phyloP scores from a whole-genome alignment of 2,329 filamentous ascomycete genomes.

The Aspergillus fumigatiaffinis region DNA sequence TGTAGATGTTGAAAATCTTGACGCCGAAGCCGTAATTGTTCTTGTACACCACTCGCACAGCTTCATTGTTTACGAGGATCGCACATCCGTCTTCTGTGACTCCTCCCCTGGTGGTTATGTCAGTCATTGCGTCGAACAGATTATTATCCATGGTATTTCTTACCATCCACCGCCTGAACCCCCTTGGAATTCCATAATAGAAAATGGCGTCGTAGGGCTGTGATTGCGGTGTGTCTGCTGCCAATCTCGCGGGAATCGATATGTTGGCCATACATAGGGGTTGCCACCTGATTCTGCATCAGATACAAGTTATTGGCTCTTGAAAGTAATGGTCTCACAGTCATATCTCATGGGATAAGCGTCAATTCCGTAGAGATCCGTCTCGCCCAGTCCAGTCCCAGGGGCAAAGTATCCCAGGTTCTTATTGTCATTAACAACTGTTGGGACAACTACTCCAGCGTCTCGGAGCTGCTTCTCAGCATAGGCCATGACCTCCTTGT shows the following conservation, averaged over 20 bases:
- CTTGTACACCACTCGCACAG: conserved; percentile 78
- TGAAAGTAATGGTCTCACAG: conserved; percentile 14
- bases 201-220: conserved; percentile 63
- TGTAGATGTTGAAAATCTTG: conserved; percentile 69
- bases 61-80: conserved; percentile 65
- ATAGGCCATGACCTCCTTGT: conserved; percentile 60
- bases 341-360: conserved; percentile 54
- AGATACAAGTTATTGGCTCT: not conserved
- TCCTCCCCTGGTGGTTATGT: not conserved
- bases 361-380: conserved; percentile 66
- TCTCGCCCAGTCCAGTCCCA: conserved; percentile 52
- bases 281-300: not conserved
- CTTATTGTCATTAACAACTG: conserved; percentile 70
- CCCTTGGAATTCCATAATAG: conserved; percentile 62
- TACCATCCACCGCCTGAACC: conserved; percentile 70
- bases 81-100: conserved; percentile 49
- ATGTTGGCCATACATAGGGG: not conserved
- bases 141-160: not conserved
- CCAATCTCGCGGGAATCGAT: conserved; percentile 15
- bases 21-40: conserved; percentile 64
- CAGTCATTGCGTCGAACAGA: not conserved
- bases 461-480: conserved; percentile 65
- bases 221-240: conserved; percentile 53
- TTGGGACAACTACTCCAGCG: conserved; percentile 68
- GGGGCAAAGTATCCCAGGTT: conserved; percentile 60